A percentile compares a stretch with the other conserved stretches of the same genome.
Evolutionary conservation across 169 alveolate genomes (phyloP).

Genomic region (Babesia bigemina): DNA sequence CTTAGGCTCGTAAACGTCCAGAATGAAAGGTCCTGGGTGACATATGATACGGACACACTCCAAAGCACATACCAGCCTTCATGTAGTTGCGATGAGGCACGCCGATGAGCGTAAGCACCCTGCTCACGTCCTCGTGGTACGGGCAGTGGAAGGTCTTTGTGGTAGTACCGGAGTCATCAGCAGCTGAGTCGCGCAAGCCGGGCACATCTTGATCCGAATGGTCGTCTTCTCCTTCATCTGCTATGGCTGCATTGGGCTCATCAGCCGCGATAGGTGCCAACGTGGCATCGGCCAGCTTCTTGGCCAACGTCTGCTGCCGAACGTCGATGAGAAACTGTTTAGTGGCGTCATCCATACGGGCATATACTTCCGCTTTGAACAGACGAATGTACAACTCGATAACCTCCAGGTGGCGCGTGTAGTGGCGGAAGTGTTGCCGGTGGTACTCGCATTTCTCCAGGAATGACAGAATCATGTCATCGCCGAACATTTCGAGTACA

Average conservation of each 20-base stretch:
- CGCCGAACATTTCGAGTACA: constrained; percentile 68
- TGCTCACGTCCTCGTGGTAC: constrained; percentile 56
- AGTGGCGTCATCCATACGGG: constrained; percentile 32
- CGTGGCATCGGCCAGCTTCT: constrained; percentile 7
- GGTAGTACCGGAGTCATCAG: not conserved
- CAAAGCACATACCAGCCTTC: constrained; percentile 36
- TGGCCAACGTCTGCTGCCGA: constrained; percentile 22
- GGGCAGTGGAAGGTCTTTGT: constrained; percentile 2
- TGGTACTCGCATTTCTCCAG: constrained; percentile 69
- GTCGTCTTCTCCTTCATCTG: not conserved
- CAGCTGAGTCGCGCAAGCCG: not conserved
- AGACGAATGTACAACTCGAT: constrained; percentile 68
- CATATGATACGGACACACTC: not conserved
- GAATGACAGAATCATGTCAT: constrained; percentile 71
- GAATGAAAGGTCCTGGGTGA: constrained; percentile 45
- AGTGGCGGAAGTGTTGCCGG: constrained; percentile 66
- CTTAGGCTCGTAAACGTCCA: constrained; percentile 60
- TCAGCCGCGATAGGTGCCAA: not conserved
- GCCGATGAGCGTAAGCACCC: constrained; percentile 31
- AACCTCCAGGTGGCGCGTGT: constrained; percentile 69
- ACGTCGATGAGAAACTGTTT: constrained; percentile 39
- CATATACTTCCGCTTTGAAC: constrained; percentile 33
- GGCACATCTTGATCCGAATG: not conserved
- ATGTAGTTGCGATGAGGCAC: constrained; percentile 38
- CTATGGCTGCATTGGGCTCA: not conserved